These are phyloP conservation scores for Sclerotinia minor DNA, from an alignment of 2,329 filamentous ascomycete species.

Conservation along the genomic window DNA sequence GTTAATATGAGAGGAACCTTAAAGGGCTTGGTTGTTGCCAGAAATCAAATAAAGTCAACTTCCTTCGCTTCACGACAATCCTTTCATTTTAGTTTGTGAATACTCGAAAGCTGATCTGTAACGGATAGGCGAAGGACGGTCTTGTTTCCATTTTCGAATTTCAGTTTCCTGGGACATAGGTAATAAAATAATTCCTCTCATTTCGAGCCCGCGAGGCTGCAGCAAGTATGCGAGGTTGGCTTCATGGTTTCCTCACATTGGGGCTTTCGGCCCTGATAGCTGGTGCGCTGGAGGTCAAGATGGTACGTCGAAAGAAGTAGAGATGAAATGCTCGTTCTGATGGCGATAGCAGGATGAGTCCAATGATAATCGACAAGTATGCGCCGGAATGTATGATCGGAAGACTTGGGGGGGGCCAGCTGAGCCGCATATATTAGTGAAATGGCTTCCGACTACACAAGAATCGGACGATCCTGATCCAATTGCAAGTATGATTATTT, in stretches of 20 bases:
- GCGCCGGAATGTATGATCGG: conserved; percentile 88
- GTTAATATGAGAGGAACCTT: background rate
- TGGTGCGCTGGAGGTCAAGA: conserved; percentile 57
- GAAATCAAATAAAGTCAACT: conserved; percentile 14
- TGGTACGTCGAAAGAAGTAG: conserved; percentile 48
- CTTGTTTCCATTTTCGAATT: conserved; percentile 18
- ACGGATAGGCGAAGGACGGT: background rate
- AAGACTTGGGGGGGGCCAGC: conserved; percentile 83
- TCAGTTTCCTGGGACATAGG: background rate
- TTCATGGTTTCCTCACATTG: conserved; percentile 52
- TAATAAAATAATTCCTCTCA: conserved; percentile 6
- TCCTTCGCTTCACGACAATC: background rate
- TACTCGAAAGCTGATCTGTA: background rate
- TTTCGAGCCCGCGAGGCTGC: conserved; percentile 34
- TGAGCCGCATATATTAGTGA: conserved; percentile 85
- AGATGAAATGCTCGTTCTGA: conserved; percentile 28
- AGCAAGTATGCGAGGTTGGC: conserved; percentile 55
- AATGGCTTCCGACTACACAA: conserved; percentile 66
- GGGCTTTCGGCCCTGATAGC: conserved; percentile 56
- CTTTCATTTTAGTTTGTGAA: background rate
- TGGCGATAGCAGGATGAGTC: conserved; percentile 63
- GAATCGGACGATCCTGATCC: conserved; percentile 65
- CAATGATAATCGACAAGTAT: conserved; percentile 77
- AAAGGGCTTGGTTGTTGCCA: conserved; percentile 2
- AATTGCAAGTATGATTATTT: conserved; percentile 81